Conservation (phyloP, 495 filamentous ascomycete species). For the Penicillium pancosmium region DNA sequence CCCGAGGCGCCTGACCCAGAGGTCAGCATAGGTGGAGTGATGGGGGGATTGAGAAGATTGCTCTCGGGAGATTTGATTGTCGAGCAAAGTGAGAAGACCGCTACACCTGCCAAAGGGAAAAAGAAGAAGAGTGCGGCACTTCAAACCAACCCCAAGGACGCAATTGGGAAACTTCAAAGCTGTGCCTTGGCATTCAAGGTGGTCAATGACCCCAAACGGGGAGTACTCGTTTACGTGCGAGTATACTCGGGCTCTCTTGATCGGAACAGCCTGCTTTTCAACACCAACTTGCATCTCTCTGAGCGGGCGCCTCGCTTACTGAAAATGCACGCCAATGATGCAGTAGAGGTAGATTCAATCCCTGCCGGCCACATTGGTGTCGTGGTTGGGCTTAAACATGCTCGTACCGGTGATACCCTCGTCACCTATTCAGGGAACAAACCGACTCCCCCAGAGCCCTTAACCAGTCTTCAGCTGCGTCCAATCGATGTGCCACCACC, state of each 20-base stretch:
- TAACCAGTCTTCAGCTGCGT: slow-evolving; percentile 78
- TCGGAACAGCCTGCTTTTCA: slow-evolving; percentile 76
- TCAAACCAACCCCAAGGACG: slow-evolving; percentile 47
- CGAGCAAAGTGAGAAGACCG: slow-evolving; percentile 39
- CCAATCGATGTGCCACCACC: slow-evolving; percentile 90
- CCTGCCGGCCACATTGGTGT: slow-evolving; percentile 93
- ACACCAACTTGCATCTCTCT: slow-evolving; percentile 80
- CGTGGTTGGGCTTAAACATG: slow-evolving; percentile 83
- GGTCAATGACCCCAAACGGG: slow-evolving; percentile 81
- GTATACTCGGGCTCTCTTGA: slow-evolving; percentile 85
- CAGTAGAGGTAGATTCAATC: slow-evolving; percentile 80
- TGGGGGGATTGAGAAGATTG: slow-evolving; percentile 53
- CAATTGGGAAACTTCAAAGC: slow-evolving; percentile 68
- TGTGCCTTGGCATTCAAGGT: slow-evolving; percentile 97
- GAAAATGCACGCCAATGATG: slow-evolving; percentile 90
- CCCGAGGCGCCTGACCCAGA: slow-evolving; percentile 76
- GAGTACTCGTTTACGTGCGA: slow-evolving; percentile 87
- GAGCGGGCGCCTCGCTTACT: slow-evolving; percentile 82
- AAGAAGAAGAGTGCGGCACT: slow-evolving; percentile 38
- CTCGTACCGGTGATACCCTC: slow-evolving; percentile 91
- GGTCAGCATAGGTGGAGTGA: slow-evolving; percentile 63
- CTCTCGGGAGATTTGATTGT: slow-evolving; percentile 52
- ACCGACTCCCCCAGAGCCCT: slow-evolving; percentile 63
- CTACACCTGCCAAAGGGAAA: slow-evolving; percentile 45
- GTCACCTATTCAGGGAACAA: slow-evolving; percentile 70